These are phyloP conservation scores for Tuber magnatum DNA, from an alignment of 495 filamentous ascomycete genomes.

Conservation along the genomic window DNA sequence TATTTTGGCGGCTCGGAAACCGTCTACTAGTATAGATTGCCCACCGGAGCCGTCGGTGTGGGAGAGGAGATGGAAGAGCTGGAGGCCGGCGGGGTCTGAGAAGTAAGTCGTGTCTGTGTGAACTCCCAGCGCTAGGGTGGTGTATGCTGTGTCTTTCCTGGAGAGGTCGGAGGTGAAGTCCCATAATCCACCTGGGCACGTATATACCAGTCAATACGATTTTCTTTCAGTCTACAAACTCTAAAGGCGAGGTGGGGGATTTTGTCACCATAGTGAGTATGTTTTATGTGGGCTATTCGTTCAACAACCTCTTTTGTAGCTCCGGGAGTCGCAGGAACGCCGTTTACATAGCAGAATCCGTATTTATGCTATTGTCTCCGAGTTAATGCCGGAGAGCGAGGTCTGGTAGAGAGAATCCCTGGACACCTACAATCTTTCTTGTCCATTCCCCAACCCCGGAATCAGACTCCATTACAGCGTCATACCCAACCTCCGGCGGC, in stretches of 20 bases:
- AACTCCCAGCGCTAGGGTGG: constrained; percentile 61
- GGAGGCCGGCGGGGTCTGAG: constrained; percentile 77
- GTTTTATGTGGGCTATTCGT: constrained; percentile 71
- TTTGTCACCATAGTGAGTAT: constrained; percentile 73
- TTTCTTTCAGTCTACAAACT: background rate
- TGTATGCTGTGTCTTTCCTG: constrained; percentile 90
- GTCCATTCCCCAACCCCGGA: constrained; percentile 53
- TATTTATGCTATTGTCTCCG: constrained; percentile 44
- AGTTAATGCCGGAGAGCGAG: constrained; percentile 9
- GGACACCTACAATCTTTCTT: constrained; percentile 50
- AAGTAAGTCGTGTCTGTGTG: constrained; percentile 97
- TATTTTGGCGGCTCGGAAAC: constrained; percentile 60
- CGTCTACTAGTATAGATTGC: constrained; percentile 70
- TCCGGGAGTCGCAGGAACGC: constrained; percentile 59
- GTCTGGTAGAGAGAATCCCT: constrained; percentile 3
- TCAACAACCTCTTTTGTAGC: constrained; percentile 64
- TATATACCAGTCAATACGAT: background rate
- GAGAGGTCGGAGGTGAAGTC: constrained; percentile 85
- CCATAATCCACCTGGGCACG: constrained; percentile 66
- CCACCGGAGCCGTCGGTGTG: constrained; percentile 64
- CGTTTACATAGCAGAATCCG: constrained; percentile 66
- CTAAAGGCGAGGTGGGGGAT: background rate
- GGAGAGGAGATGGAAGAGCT: constrained; percentile 81
- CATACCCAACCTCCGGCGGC: constrained; percentile 53
- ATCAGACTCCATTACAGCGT: constrained; percentile 54